phyloP scores from a whole-genome alignment of 371 early-diverging fungal genomes.

The Chytridium lagenaria region DNA sequence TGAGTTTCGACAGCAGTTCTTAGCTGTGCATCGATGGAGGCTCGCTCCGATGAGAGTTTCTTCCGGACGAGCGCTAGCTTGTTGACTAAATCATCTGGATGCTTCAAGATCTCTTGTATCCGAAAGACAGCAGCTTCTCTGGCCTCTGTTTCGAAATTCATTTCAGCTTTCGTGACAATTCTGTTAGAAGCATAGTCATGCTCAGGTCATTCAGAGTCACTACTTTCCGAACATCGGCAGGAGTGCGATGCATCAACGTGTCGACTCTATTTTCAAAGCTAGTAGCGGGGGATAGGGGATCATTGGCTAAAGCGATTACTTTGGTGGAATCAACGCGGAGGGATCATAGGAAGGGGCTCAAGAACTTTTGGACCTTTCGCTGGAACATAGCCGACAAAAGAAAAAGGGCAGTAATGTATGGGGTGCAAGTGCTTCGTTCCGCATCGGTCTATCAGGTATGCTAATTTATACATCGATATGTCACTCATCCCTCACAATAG shows the following conservation, averaged over 20 bases:
- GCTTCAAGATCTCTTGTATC: conserved; percentile 42
- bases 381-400: conserved; percentile 20
- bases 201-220: too few relatives aligned
- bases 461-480: neutral
- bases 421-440: conserved; percentile 51
- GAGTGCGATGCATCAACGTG: conserved; percentile 6
- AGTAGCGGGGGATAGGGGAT: conserved; percentile 23
- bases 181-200: neutral
- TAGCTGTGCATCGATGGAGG: conserved; percentile 92
- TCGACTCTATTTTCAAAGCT: conserved; percentile 29
- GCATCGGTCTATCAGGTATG: conserved; percentile 70
- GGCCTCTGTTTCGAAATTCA: conserved; percentile 17
- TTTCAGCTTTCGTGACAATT: neutral
- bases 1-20: conserved; percentile 91
- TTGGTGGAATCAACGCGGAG: conserved; percentile 68
- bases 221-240: too few relatives aligned
- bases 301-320: conserved; percentile 69
- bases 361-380: conserved; percentile 58
- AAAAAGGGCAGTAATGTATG: conserved; percentile 22
- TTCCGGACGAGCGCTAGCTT: conserved; percentile 79
- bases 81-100: conserved; percentile 92
- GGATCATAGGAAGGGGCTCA: conserved; percentile 63
- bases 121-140: conserved; percentile 13
- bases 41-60: conserved; percentile 88
- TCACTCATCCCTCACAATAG: conserved; percentile 30